phyloP scores from a whole-genome alignment of 352 stramenopile genomes.

The Pythium brassicae region DNA sequence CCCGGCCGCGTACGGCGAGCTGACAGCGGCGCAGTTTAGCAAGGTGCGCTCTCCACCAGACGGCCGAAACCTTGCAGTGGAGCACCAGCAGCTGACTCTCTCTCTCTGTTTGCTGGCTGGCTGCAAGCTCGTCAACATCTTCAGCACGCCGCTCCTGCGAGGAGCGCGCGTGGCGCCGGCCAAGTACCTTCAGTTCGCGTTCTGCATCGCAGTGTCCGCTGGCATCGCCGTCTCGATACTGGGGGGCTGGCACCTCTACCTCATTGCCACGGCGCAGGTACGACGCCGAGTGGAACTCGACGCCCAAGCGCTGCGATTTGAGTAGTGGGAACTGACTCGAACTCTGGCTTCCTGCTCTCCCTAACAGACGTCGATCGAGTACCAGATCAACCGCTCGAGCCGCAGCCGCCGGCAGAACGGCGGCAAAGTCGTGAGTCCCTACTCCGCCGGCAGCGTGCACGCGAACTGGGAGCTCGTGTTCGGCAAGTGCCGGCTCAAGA shows the following conservation, averaged over 20 bases:
- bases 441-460: conserved; percentile 54
- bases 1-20: conserved; percentile 42
- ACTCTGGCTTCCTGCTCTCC: not conserved
- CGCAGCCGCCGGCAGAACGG: conserved; percentile 42
- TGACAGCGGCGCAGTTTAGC: conserved; percentile 46
- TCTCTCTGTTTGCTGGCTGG: not conserved
- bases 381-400: conserved; percentile 72
- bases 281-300: not conserved
- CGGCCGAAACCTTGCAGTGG: too few species aligned
- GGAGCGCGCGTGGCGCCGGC: conserved; percentile 15
- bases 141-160: conserved; percentile 14
- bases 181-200: conserved; percentile 59
- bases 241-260: conserved; percentile 60
- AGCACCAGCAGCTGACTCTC: too few species aligned
- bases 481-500: conserved; percentile 50
- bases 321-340: too few species aligned
- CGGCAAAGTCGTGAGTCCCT: conserved; percentile 55
- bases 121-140: conserved; percentile 30
- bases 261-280: conserved; percentile 77
- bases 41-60: conserved; percentile 28
- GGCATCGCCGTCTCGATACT: conserved; percentile 65
- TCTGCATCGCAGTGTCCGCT: conserved; percentile 57
- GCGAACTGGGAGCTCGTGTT: conserved; percentile 82
- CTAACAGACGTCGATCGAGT: conserved; percentile 70
- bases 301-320: too few species aligned